phyloP scores from a whole-genome alignment of 176 grass and related monocot genomes.

The Oryza coarctata region DNA sequence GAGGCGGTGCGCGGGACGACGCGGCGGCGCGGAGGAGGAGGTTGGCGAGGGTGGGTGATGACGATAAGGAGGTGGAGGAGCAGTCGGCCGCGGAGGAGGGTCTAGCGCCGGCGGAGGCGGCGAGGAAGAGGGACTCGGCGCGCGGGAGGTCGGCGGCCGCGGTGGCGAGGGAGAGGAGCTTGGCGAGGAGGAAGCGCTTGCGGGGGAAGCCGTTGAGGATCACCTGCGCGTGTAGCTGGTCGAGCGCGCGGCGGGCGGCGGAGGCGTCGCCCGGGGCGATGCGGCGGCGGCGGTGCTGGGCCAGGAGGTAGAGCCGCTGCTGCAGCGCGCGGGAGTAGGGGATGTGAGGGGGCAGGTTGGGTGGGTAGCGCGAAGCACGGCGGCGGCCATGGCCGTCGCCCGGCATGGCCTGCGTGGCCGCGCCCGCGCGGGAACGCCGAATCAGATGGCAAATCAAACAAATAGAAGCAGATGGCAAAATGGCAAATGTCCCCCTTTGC shows the following conservation, averaged over 20 bases:
- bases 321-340: slow-evolving; percentile 65
- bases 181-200: slow-evolving; percentile 68
- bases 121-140: slow-evolving; percentile 52
- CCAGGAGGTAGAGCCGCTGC: slow-evolving; percentile 66
- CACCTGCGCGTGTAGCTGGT: slow-evolving; percentile 65
- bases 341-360: slow-evolving; percentile 17
- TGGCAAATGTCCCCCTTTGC: too few relatives aligned
- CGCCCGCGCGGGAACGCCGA: background rate
- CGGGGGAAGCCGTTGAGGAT: slow-evolving; percentile 62
- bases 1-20: slow-evolving; percentile 9
- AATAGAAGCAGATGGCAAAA: too few relatives aligned
- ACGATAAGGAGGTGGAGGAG: background rate
- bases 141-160: slow-evolving; percentile 41
- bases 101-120: background rate
- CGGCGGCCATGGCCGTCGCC: background rate
- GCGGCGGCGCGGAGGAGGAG: slow-evolving; percentile 57
- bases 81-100: background rate
- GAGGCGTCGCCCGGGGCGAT: background rate
- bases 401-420: slow-evolving; percentile 4
- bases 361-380: background rate
- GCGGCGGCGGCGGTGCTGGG: slow-evolving; percentile 40
- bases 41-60: slow-evolving; percentile 52
- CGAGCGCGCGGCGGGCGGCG: slow-evolving; percentile 35
- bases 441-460: background rate
- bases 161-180: slow-evolving; percentile 57